Evolutionary conservation across 495 filamentous ascomycete genomes (phyloP).

Genomic region (Xylaria venustula): DNA sequence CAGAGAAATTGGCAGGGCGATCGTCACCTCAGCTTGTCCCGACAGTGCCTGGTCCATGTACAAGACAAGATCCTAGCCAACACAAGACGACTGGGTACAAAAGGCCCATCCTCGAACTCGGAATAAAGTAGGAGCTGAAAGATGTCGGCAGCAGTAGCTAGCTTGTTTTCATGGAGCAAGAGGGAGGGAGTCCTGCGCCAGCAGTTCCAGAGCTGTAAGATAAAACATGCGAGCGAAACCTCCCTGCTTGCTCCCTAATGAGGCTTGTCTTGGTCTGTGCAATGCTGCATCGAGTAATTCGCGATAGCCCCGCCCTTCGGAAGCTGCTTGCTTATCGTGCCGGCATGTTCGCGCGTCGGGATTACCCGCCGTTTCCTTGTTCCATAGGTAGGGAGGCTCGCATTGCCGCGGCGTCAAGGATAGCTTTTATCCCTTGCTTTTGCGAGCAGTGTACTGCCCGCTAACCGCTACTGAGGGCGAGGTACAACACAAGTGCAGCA

Average conservation of each 20-base stretch:
- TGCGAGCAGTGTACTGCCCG: not conserved
- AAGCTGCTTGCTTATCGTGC: not conserved
- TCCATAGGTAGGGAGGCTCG: no score
- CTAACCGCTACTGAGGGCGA: not conserved
- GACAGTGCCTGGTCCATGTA: no score
- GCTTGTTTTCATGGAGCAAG: no score
- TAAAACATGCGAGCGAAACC: not conserved
- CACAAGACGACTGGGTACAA: no score
- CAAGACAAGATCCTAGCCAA: no score
- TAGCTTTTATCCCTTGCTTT: not conserved
- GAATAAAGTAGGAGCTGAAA: no score
- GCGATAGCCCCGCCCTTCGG: not conserved
- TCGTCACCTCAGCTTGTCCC: no score
- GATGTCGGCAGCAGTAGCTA: no score
- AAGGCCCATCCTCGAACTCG: no score
- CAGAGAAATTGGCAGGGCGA: no score
- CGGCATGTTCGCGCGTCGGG: not conserved
- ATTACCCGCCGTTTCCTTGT: constrained; percentile 1
- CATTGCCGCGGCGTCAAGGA: not conserved
- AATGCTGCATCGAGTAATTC: not conserved
- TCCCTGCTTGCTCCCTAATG: not conserved
- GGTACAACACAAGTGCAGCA: not conserved
- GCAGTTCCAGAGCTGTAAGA: no score
- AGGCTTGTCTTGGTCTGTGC: not conserved
- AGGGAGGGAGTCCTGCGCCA: no score